A percentile compares a stretch with the other conserved stretches of the same genome.
Conservation (phyloP, 2,329 filamentous ascomycete genomes). For the Penicillium corylophilum region DNA sequence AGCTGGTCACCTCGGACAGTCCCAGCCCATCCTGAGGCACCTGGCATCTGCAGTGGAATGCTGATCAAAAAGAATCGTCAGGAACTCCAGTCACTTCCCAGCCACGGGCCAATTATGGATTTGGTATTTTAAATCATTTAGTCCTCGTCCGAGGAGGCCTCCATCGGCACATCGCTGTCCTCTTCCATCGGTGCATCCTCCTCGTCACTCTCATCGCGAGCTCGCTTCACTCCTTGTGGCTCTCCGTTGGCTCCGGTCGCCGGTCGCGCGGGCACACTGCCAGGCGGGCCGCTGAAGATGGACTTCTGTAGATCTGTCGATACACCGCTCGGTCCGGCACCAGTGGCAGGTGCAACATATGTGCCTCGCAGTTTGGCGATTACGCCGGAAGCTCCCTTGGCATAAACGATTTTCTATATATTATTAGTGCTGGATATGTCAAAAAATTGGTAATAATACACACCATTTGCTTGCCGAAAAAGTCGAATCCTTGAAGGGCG, state of each 20-base stretch:
- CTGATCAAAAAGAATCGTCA: constrained; percentile 13
- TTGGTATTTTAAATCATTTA: constrained; percentile 30
- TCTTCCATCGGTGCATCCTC: constrained; percentile 61
- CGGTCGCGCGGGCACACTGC: constrained; percentile 51
- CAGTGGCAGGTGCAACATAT: constrained; percentile 65
- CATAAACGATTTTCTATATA: constrained; percentile 80
- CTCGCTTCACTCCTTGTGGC: constrained; percentile 65
- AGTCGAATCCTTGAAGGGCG: constrained; percentile 77
- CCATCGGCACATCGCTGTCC: constrained; percentile 67
- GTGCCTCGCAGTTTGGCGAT: constrained; percentile 90
- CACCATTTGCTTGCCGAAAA: constrained; percentile 84
- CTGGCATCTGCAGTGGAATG: constrained; percentile 13
- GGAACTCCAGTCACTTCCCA: constrained; percentile 13
- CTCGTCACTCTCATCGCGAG: constrained; percentile 61
- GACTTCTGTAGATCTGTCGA: constrained; percentile 75
- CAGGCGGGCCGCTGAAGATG: constrained; percentile 68
- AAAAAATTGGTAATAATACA: constrained; percentile 37
- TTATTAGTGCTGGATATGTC: not conserved
- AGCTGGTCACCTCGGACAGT: constrained; percentile 49
- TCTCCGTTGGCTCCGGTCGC: constrained; percentile 46
- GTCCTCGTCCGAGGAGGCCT: constrained; percentile 73
- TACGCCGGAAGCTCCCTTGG: constrained; percentile 82
- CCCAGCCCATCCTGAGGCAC: constrained; percentile 21
- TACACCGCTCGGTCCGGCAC: constrained; percentile 55
- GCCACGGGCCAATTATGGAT: not conserved